phyloP scores from a whole-genome alignment of 1,284 basidiomycete species.

The Microstroma glucosiphilum region DNA sequence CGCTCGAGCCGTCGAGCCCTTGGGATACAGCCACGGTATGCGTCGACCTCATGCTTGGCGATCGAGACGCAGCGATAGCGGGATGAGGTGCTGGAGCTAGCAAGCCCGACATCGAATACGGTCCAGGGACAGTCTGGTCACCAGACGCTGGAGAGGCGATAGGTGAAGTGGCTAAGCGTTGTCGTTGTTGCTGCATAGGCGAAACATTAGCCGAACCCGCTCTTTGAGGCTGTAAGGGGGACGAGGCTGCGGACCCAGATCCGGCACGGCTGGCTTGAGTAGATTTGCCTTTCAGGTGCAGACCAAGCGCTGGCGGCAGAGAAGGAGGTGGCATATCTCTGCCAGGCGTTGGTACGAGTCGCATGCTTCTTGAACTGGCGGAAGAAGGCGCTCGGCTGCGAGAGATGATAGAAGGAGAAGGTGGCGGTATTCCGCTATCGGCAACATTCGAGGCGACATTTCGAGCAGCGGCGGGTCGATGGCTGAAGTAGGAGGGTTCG shows the following conservation, averaged over 20 bases:
- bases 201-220: slow-evolving; percentile 2
- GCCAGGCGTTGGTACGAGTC: slow-evolving; percentile 18
- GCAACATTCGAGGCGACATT: slow-evolving; percentile 14
- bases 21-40: too few species aligned
- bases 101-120: too few species aligned
- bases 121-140: too few species aligned
- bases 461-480: slow-evolving; percentile 14
- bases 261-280: not conserved
- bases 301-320: slow-evolving; percentile 13
- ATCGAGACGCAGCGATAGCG: too few species aligned
- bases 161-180: not conserved
- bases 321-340: slow-evolving; percentile 15
- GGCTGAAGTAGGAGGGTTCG: slow-evolving; percentile 37
- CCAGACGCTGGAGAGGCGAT: too few species aligned
- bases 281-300: not conserved
- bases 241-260: slow-evolving; percentile 2
- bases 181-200: not conserved
- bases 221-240: not conserved
- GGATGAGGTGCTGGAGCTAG: too few species aligned
- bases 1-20: too few species aligned
- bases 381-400: slow-evolving; percentile 38
- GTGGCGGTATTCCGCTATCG: slow-evolving; percentile 32
- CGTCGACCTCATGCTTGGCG: too few species aligned
- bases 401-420: slow-evolving; percentile 45
- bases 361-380: slow-evolving; percentile 25